phyloP scores from a whole-genome alignment of 2,329 filamentous ascomycete genomes.

The Diaporthe sp. region DNA sequence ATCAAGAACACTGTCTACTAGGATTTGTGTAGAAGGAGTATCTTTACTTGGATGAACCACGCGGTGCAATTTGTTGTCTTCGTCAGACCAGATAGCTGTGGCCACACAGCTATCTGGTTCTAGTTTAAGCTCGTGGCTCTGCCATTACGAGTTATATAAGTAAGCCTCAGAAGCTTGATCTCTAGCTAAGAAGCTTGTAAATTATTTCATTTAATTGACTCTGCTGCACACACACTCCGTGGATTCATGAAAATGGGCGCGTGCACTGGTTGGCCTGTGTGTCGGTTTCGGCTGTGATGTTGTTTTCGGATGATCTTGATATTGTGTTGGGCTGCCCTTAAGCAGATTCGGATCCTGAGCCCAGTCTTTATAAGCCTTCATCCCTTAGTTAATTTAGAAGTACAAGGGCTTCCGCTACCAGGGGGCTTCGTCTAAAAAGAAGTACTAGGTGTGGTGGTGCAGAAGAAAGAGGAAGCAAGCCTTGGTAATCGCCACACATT shows the following conservation, averaged over 20 bases:
- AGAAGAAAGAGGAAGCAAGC: too few species aligned
- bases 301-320: background rate
- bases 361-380: background rate
- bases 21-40: background rate
- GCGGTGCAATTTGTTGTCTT: background rate
- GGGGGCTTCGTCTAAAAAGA: too few species aligned
- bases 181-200: background rate
- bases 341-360: background rate
- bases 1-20: conserved; percentile 27
- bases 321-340: background rate
- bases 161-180: too few species aligned
- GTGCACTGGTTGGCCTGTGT: background rate
- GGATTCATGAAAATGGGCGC: background rate
- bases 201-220: background rate
- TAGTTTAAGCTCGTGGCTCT: background rate
- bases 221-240: background rate
- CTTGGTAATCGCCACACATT: too few species aligned
- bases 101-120: background rate
- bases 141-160: too few species aligned
- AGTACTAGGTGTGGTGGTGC: too few species aligned
- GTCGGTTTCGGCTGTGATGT: background rate
- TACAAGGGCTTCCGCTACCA: too few species aligned
- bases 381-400: background rate
- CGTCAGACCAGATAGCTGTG: background rate
- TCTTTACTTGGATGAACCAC: background rate